Percentiles rank a stretch among this genome's conserved stretches.
phyloP scores from a whole-genome alignment of 1,284 basidiomycete species.

The Athelia psychrophila region DNA sequence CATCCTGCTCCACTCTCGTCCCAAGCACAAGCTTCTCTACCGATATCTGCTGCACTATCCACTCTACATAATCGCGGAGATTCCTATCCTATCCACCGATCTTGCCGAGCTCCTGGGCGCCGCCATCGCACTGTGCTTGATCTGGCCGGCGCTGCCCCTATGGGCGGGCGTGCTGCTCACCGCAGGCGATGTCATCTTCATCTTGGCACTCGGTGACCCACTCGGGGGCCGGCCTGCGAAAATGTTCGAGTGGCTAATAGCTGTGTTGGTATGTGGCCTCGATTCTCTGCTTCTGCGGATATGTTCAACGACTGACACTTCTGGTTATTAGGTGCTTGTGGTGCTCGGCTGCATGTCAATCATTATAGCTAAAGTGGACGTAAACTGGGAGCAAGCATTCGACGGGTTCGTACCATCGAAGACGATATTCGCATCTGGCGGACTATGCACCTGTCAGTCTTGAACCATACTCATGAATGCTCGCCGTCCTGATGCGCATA shows the following conservation, averaged over 20 bases:
- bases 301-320: neutral
- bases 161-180: slow-evolving; percentile 86
- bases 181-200: slow-evolving; percentile 78
- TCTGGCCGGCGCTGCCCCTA: slow-evolving; percentile 79
- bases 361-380: slow-evolving; percentile 72
- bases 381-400: slow-evolving; percentile 82
- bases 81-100: slow-evolving; percentile 83
- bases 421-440: slow-evolving; percentile 56
- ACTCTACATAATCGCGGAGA: slow-evolving; percentile 66
- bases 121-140: slow-evolving; percentile 62
- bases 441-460: slow-evolving; percentile 65
- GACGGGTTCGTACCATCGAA: slow-evolving; percentile 84
- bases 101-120: slow-evolving; percentile 76
- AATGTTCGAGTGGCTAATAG: slow-evolving; percentile 82
- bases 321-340: slow-evolving; percentile 80
- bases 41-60: slow-evolving; percentile 72
- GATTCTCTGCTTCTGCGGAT: too few relatives aligned
- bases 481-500: neutral
- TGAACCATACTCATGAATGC: neutral
- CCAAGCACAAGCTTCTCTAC: slow-evolving; percentile 56
- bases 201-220: slow-evolving; percentile 64
- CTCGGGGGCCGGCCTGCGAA: slow-evolving; percentile 56
- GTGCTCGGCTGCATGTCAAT: slow-evolving; percentile 84
- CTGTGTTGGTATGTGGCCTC: slow-evolving; percentile 71
- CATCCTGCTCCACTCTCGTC: slow-evolving; percentile 64